phyloP scores from a whole-genome alignment of 2,329 filamentous ascomycete genomes.

The Kalaharituber pfeilii region DNA sequence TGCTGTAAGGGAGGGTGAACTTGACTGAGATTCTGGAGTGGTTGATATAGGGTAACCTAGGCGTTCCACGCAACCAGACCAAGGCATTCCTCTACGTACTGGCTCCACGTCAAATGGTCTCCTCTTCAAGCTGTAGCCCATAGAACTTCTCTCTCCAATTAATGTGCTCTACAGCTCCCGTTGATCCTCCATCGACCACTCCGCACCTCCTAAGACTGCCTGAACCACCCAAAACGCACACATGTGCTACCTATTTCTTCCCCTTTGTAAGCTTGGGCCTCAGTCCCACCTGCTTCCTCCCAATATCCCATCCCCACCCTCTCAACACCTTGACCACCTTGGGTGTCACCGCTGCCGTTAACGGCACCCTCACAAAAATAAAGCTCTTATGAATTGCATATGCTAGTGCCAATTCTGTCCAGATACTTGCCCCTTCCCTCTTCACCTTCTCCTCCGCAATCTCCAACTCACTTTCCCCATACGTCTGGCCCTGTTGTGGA shows the following conservation, averaged over 20 bases:
- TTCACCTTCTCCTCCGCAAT: slow-evolving; percentile 39
- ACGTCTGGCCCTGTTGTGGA: slow-evolving; percentile 9
- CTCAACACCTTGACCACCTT: slow-evolving; percentile 83
- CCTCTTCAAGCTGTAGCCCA: too few species aligned
- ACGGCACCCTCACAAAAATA: slow-evolving; percentile 85
- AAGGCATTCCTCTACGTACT: too few species aligned
- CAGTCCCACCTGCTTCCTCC: slow-evolving; percentile 40
- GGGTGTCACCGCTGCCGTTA: slow-evolving; percentile 77
- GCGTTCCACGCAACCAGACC: too few species aligned
- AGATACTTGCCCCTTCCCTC: slow-evolving; percentile 42
- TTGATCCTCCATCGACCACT: too few species aligned
- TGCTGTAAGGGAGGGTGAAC: too few species aligned
- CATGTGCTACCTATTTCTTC: neutral
- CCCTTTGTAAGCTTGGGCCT: slow-evolving; percentile 12
- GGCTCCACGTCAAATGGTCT: too few species aligned
- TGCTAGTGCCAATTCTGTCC: slow-evolving; percentile 78
- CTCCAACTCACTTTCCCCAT: slow-evolving; percentile 38
- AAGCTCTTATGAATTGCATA: slow-evolving; percentile 97
- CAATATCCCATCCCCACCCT: slow-evolving; percentile 88
- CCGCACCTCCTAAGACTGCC: too few species aligned
- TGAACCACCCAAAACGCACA: too few species aligned
- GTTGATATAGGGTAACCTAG: too few species aligned
- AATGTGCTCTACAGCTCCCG: too few species aligned
- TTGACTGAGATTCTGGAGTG: too few species aligned
- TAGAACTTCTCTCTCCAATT: too few species aligned